Evolutionary conservation across 768 basidiomycete genomes (phyloP).

Genomic region (Kwoniella botswanensis): DNA sequence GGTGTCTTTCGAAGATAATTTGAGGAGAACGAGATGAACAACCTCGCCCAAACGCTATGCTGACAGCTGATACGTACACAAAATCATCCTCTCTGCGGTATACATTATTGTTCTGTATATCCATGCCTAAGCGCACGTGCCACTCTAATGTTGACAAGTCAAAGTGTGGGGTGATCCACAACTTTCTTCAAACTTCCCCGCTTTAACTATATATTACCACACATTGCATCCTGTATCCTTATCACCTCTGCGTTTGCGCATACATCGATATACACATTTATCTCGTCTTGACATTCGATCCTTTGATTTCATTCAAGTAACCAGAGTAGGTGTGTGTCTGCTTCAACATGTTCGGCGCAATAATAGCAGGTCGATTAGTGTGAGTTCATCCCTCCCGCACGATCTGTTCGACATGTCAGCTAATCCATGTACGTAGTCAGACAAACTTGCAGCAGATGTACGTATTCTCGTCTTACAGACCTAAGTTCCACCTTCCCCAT

Average conservation of each 20-base stretch:
- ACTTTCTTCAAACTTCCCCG: conserved; percentile 10
- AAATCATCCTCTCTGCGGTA: too few relatives aligned
- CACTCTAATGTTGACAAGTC: not conserved
- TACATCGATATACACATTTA: not conserved
- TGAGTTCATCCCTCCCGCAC: conserved; percentile 24
- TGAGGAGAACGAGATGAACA: not conserved
- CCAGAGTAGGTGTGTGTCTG: not conserved
- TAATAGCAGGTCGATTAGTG: conserved; percentile 56
- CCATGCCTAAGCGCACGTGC: not conserved
- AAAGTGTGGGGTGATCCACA: not conserved
- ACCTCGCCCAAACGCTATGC: not conserved
- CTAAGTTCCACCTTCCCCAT: not conserved
- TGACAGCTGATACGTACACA: too few relatives aligned
- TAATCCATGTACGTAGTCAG: conserved; percentile 39
- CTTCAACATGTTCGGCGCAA: conserved; percentile 55
- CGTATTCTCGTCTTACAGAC: not conserved
- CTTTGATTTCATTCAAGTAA: not conserved
- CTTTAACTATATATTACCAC: too few relatives aligned
- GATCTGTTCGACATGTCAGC: not conserved
- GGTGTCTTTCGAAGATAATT: not conserved
- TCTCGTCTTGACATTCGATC: not conserved
- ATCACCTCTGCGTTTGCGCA: not conserved
- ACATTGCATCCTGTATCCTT: too few relatives aligned
- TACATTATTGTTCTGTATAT: too few relatives aligned
- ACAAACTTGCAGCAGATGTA: conserved; percentile 57